phyloP scores from a whole-genome alignment of 2,329 filamentous ascomycete genomes.

The Setomelanomma holmii region DNA sequence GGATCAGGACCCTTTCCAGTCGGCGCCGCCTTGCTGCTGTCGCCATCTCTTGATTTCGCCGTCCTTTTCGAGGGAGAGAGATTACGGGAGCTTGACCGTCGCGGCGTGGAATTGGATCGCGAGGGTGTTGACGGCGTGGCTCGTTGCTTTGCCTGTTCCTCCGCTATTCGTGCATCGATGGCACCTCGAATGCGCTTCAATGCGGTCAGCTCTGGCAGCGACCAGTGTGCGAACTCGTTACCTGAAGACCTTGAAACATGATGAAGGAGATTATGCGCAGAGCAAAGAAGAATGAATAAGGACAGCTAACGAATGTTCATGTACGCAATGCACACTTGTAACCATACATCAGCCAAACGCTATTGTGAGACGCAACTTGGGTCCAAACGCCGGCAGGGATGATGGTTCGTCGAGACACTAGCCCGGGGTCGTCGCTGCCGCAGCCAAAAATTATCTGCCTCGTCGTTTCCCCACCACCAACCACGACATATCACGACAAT shows the following conservation, averaged over 20 bases:
- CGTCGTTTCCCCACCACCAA: constrained; percentile 10
- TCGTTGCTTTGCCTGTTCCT: constrained; percentile 85
- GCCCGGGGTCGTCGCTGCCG: background rate
- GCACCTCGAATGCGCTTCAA: constrained; percentile 78
- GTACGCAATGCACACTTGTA: constrained; percentile 25
- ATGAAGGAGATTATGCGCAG: constrained; percentile 18
- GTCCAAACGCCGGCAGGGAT: constrained; percentile 10
- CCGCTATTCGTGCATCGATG: constrained; percentile 85
- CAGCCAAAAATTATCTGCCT: constrained; percentile 20
- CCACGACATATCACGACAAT: constrained; percentile 54
- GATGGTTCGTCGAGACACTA: constrained; percentile 2
- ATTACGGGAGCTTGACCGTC: constrained; percentile 54
- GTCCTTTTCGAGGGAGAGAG: constrained; percentile 48
- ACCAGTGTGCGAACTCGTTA: constrained; percentile 4
- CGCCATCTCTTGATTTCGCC: constrained; percentile 38
- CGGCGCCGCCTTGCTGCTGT: constrained; percentile 44
- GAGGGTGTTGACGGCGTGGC: constrained; percentile 53
- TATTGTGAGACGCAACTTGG: constrained; percentile 26
- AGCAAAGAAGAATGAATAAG: constrained; percentile 9
- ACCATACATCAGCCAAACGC: constrained; percentile 19
- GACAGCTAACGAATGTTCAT: constrained; percentile 11
- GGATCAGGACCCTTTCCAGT: constrained; percentile 75
- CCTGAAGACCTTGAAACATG: constrained; percentile 48
- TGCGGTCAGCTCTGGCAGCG: background rate
- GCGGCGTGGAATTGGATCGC: constrained; percentile 55